Evolutionary conservation across 352 stramenopile genomes (phyloP).

Genomic region (Nothophytophthora sp.): DNA sequence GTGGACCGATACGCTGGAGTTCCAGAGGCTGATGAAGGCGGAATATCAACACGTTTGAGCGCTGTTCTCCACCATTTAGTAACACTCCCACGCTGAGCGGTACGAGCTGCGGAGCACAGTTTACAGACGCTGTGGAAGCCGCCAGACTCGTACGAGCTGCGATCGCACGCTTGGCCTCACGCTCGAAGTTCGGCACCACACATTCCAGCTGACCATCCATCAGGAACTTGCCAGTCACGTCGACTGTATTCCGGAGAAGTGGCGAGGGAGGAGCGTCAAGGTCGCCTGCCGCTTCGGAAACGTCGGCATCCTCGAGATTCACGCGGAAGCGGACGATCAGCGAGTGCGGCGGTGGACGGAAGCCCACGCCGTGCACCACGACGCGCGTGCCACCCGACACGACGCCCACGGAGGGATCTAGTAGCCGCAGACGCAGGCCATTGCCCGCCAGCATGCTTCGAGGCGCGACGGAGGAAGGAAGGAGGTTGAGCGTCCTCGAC

Average conservation of each 20-base stretch:
- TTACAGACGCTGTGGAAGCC: constrained; percentile 39
- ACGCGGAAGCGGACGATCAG: constrained; percentile 63
- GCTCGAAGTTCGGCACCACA: constrained; percentile 48
- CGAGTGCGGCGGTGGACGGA: constrained; percentile 60
- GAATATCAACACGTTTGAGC: constrained; percentile 56
- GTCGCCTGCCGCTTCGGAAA: constrained; percentile 2
- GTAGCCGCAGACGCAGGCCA: constrained; percentile 53
- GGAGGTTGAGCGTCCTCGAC: too few species aligned
- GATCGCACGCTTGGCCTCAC: constrained; percentile 35
- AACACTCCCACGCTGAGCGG: constrained; percentile 58
- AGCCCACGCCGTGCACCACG: constrained; percentile 61
- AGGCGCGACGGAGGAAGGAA: too few species aligned
- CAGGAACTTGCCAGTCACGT: constrained; percentile 50
- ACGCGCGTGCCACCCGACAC: constrained; percentile 50
- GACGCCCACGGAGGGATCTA: constrained; percentile 51
- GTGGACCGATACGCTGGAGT: constrained; percentile 49
- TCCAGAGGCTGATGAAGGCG: constrained; percentile 52
- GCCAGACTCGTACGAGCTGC: constrained; percentile 39
- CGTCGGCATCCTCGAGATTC: constrained; percentile 15
- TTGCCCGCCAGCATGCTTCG: too few species aligned
- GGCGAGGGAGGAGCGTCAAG: neutral
- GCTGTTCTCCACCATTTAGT: constrained; percentile 42
- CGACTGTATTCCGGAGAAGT: constrained; percentile 20
- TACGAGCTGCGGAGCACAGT: constrained; percentile 51
- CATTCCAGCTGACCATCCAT: constrained; percentile 66